Percentiles rank a stretch among this genome's conserved stretches.
These are phyloP conservation scores for Didymella sp. DNA, from an alignment of 2,329 filamentous ascomycete species.

Conservation along the genomic window DNA sequence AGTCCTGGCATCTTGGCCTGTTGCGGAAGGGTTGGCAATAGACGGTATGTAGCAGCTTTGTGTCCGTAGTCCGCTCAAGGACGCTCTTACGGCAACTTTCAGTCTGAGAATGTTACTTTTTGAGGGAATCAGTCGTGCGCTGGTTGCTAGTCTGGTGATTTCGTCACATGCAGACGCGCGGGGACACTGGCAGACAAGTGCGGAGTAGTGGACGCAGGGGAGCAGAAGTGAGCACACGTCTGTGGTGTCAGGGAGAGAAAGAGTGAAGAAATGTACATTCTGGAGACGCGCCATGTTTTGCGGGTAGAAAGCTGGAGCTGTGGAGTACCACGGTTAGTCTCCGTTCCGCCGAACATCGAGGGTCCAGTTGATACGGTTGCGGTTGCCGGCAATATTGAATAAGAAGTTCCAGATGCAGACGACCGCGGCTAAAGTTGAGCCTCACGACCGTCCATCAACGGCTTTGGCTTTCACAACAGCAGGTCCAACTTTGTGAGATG, in stretches of 20 bases:
- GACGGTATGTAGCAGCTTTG: not conserved
- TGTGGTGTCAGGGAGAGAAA: constrained; percentile 8
- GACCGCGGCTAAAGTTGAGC: constrained; percentile 18
- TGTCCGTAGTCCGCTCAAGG: not conserved
- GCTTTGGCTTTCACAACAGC: constrained; percentile 7
- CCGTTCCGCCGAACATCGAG: constrained; percentile 17
- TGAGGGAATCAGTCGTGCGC: not conserved
- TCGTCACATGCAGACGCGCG: constrained; percentile 41
- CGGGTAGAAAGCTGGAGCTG: constrained; percentile 25
- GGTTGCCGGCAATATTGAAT: constrained; percentile 14
- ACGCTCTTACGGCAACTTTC: not conserved
- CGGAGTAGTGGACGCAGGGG: constrained; percentile 13
- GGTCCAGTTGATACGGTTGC: constrained; percentile 17
- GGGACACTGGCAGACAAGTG: constrained; percentile 15
- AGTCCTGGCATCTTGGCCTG: constrained; percentile 53
- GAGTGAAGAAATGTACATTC: constrained; percentile 15
- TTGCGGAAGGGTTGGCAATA: not conserved
- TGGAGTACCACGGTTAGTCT: constrained; percentile 20
- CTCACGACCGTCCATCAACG: constrained; percentile 19
- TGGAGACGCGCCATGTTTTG: constrained; percentile 27
- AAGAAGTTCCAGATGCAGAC: constrained; percentile 16
- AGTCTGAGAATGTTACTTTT: not conserved
- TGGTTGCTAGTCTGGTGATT: constrained; percentile 22
- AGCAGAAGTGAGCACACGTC: not conserved
- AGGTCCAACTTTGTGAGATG: not conserved